phyloP scores from a whole-genome alignment of 208 protist genomes.

The Wallacemonas sp. region DNA sequence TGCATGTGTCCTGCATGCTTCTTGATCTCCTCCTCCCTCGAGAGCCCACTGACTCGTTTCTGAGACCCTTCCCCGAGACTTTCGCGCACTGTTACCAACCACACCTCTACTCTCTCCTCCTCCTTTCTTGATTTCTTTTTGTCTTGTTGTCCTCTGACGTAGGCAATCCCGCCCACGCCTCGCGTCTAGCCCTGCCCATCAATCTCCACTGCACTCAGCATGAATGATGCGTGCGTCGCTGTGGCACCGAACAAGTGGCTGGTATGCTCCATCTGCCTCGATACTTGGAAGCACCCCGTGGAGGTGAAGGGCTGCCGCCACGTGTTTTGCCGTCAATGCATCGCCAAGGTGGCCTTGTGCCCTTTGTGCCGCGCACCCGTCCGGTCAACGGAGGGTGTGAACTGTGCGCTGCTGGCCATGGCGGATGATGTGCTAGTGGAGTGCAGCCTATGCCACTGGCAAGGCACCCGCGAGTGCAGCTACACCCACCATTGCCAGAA shows the following conservation, averaged over 20 bases:
- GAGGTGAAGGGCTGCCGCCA: conserved; percentile 35
- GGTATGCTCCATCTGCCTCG: conserved; percentile 61
- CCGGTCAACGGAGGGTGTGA: conserved; percentile 17
- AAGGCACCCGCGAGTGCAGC: conserved; percentile 46
- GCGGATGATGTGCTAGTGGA: conserved; percentile 43
- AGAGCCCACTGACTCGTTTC: too few species aligned
- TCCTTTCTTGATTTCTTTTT: too few species aligned
- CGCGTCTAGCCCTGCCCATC: too few species aligned
- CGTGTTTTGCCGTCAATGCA: conserved; percentile 64
- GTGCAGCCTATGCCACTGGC: conserved; percentile 61
- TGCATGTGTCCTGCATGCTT: too few species aligned
- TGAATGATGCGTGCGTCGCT: neutral
- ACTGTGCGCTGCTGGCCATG: conserved; percentile 74
- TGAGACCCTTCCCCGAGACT: too few species aligned
- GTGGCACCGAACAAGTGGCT: conserved; percentile 31
- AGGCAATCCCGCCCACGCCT: too few species aligned
- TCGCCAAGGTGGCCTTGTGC: conserved; percentile 31
- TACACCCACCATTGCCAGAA: conserved; percentile 19
- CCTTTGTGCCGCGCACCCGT: conserved; percentile 57
- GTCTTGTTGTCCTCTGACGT: too few species aligned
- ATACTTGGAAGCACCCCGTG: conserved; percentile 61
- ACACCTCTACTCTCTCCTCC: too few species aligned
- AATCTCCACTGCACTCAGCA: too few species aligned
- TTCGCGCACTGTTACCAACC: too few species aligned
- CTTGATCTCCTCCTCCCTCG: too few species aligned